Evolutionary conservation across 2,329 filamentous ascomycete species (phyloP).

Genomic region (Venturiaceae sp.): DNA sequence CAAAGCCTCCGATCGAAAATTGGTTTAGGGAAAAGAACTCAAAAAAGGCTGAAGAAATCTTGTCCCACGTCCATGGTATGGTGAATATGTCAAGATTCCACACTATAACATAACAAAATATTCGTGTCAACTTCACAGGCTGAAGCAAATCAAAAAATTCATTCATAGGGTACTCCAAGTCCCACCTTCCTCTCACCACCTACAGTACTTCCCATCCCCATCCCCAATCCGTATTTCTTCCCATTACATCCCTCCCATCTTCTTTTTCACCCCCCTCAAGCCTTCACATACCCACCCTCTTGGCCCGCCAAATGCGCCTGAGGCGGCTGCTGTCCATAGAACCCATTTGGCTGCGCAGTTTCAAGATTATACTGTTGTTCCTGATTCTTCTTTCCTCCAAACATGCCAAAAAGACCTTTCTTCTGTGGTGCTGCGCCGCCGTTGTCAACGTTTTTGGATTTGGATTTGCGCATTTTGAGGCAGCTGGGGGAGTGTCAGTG

Average conservation of each 20-base stretch:
- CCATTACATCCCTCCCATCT: background rate
- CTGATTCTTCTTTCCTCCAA: background rate
- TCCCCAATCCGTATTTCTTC: background rate
- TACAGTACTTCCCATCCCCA: background rate
- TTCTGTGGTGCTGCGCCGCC: background rate
- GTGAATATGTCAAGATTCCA: too few relatives aligned
- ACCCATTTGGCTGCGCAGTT: background rate
- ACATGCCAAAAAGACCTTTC: background rate
- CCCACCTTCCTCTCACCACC: too few relatives aligned
- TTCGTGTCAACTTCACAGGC: too few relatives aligned
- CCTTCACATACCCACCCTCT: background rate
- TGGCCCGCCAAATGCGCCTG: background rate
- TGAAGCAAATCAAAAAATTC: too few relatives aligned
- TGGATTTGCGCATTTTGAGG: slow-evolving; percentile 6
- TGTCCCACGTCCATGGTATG: too few relatives aligned
- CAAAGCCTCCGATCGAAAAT: too few relatives aligned
- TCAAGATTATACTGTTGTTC: slow-evolving; percentile 1
- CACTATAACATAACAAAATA: too few relatives aligned
- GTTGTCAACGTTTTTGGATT: background rate
- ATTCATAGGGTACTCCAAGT: too few relatives aligned
- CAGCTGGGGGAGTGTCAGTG: background rate
- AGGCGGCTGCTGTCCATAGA: background rate
- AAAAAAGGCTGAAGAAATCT: too few relatives aligned
- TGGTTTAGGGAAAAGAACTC: too few relatives aligned
- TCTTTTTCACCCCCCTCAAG: background rate